Evolutionary conservation across 1,284 basidiomycete genomes (phyloP).

Genomic region (Phlebopus sp.): DNA sequence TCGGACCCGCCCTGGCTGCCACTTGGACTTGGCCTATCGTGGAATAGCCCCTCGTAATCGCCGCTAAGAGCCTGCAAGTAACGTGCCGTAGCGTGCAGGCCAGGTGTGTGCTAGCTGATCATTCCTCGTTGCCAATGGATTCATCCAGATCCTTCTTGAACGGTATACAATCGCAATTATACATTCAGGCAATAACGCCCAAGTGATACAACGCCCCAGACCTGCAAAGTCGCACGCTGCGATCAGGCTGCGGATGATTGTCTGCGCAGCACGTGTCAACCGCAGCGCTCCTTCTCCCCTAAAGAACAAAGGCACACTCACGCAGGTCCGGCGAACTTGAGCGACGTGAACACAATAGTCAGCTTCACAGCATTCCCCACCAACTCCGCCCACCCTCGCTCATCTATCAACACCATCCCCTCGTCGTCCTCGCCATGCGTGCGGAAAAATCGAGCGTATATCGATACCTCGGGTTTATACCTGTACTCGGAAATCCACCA

Average conservation of each 20-base stretch:
- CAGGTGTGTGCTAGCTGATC: too few relatives aligned
- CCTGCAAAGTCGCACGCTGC: not conserved
- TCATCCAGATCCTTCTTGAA: too few relatives aligned
- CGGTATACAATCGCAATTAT: not conserved
- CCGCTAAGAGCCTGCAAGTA: too few relatives aligned
- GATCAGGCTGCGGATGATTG: constrained; percentile 26
- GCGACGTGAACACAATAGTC: constrained; percentile 31
- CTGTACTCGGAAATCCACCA: constrained; percentile 34
- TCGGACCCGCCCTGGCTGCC: not conserved
- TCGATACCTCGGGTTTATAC: constrained; percentile 32
- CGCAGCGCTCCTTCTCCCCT: not conserved
- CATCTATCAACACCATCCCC: constrained; percentile 30
- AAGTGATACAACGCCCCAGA: not conserved
- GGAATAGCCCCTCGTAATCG: too few relatives aligned
- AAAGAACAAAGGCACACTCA: constrained; percentile 17
- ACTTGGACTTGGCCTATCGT: not conserved
- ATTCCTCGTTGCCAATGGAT: too few relatives aligned
- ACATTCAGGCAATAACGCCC: not conserved
- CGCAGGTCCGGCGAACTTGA: constrained; percentile 33
- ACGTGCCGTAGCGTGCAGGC: too few relatives aligned
- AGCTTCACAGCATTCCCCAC: constrained; percentile 33
- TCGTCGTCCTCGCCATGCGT: constrained; percentile 32
- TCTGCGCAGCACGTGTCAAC: constrained; percentile 13
- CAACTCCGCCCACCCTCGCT: constrained; percentile 31
- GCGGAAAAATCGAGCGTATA: constrained; percentile 33